Percentiles rank a stretch among this genome's conserved stretches.
Conservation (phyloP, 2,329 filamentous ascomycete species). For the Xylariaceae sp. region DNA sequence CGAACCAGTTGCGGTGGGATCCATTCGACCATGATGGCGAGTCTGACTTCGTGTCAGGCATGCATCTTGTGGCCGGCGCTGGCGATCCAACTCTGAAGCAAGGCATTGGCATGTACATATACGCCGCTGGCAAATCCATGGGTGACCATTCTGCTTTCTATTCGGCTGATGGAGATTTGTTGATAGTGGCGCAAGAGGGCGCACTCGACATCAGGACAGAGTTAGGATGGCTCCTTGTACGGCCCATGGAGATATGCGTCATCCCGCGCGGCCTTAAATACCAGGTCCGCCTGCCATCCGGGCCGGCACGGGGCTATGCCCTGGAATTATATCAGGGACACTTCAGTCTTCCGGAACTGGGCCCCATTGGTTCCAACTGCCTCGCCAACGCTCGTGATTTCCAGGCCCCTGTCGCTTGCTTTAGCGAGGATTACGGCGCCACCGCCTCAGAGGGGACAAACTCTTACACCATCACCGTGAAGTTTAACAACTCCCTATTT, state of each 20-base stretch:
- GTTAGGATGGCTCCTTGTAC: conserved; percentile 59
- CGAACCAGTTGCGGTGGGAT: conserved; percentile 81
- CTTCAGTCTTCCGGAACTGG: conserved; percentile 58
- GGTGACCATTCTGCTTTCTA: conserved; percentile 64
- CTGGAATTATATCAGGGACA: conserved; percentile 60
- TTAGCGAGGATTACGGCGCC: conserved; percentile 48
- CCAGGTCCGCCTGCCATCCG: conserved; percentile 50
- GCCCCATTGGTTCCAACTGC: conserved; percentile 59
- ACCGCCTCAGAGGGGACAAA: conserved; percentile 34
- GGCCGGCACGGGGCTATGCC: conserved; percentile 57
- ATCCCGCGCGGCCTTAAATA: conserved; percentile 63
- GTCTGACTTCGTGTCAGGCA: conserved; percentile 42
- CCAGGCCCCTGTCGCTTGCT: conserved; percentile 58
- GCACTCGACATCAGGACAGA: conserved; percentile 64
- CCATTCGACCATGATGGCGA: conserved; percentile 68
- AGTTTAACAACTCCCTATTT: conserved; percentile 61
- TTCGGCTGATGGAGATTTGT: conserved; percentile 67
- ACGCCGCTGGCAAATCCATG: conserved; percentile 70
- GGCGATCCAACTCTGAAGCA: conserved; percentile 70
- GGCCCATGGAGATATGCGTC: conserved; percentile 64
- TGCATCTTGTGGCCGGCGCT: conserved; percentile 65
- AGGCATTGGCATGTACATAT: conserved; percentile 68
- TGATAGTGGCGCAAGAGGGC: conserved; percentile 64
- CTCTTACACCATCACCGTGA: conserved; percentile 47
- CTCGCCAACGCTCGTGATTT: conserved; percentile 63